A percentile compares a stretch with the other conserved stretches of the same genome.
phyloP scores from a whole-genome alignment of 257 asterid genomes.

The Fraxinus americana region DNA sequence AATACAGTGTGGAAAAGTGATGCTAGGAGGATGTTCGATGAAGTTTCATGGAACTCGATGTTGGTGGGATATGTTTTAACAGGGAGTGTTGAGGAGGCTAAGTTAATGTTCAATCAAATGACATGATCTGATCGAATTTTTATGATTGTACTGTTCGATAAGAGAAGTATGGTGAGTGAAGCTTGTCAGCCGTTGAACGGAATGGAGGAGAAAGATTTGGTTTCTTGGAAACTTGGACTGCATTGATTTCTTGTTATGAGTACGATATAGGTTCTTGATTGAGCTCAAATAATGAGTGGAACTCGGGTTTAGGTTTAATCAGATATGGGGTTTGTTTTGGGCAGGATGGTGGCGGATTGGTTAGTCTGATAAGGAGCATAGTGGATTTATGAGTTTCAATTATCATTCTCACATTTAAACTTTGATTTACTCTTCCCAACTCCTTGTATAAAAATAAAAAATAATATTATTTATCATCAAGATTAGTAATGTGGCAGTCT shows the following conservation, averaged over 20 bases:
- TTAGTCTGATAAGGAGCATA: too few relatives aligned
- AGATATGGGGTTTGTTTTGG: too few relatives aligned
- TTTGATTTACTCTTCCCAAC: too few relatives aligned
- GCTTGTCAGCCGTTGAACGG: conserved; percentile 57
- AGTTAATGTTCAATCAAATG: conserved; percentile 49
- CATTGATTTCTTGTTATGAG: conserved; percentile 77
- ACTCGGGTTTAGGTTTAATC: too few relatives aligned
- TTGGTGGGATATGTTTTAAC: conserved; percentile 72
- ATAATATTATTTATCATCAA: too few relatives aligned
- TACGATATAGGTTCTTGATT: conserved; percentile 39
- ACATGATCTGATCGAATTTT: conserved; percentile 72
- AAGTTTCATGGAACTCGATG: conserved; percentile 83
- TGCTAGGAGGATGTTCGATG: conserved; percentile 82
- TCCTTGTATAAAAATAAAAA: too few relatives aligned
- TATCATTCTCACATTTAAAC: too few relatives aligned
- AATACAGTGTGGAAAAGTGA: conserved; percentile 34
- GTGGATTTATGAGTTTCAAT: too few relatives aligned
- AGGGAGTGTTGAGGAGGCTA: conserved; percentile 66
- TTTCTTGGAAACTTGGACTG: conserved; percentile 64
- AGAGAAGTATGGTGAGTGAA: conserved; percentile 57
- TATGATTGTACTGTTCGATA: conserved; percentile 75
- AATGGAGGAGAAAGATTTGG: conserved; percentile 62
- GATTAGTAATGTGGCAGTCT: too few relatives aligned
- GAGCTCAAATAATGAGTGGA: too few relatives aligned
- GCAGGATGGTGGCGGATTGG: too few relatives aligned